phyloP scores from a whole-genome alignment of 108 stramenopile genomes.

The Skeletonema tropicum region DNA sequence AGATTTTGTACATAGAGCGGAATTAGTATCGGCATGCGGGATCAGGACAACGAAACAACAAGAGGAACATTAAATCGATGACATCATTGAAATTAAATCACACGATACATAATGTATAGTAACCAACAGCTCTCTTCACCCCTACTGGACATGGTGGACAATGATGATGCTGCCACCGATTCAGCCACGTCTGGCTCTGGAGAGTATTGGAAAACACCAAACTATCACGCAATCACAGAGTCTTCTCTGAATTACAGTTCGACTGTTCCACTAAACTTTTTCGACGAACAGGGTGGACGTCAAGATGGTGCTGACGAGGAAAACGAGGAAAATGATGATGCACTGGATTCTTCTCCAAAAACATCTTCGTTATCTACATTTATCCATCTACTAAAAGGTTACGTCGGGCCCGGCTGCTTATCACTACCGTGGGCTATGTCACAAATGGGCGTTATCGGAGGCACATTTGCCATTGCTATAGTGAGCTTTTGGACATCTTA shows the following conservation, averaged over 20 bases:
- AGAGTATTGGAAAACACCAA: neutral
- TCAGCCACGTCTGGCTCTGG: neutral
- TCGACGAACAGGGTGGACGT: neutral
- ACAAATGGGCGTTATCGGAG: conserved; percentile 57
- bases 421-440: conserved; percentile 72
- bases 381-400: conserved; percentile 69
- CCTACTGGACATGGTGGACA: neutral
- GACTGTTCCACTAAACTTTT: neutral
- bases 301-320: neutral
- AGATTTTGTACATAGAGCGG: no score
- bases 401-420: conserved; percentile 72
- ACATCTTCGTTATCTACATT: conserved; percentile 60
- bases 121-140: neutral
- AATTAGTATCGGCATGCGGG: no score
- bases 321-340: neutral
- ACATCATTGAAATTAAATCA: no score
- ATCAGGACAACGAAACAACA: no score
- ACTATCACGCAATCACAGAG: neutral
- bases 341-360: conserved; percentile 4
- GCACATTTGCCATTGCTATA: conserved; percentile 42
- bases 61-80: no score
- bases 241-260: neutral
- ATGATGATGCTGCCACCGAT: neutral
- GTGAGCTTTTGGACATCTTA: conserved; percentile 60
- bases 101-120: neutral